A percentile compares a stretch with the other conserved stretches of the same genome.
phyloP scores from a whole-genome alignment of 164 flowering plant genomes.

The Stephania yunnanensis region DNA sequence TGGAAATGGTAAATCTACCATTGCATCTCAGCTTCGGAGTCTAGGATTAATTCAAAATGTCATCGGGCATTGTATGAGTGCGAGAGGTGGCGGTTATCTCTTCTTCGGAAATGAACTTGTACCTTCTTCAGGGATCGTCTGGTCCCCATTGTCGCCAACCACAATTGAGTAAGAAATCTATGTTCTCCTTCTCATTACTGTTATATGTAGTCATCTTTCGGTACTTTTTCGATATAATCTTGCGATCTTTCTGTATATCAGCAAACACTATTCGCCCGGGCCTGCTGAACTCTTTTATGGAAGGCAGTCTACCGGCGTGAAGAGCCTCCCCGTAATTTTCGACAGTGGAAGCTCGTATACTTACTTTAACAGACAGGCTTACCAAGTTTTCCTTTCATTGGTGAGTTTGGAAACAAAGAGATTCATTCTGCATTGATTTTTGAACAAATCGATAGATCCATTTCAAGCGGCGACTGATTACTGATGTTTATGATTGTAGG shows the following conservation, averaged over 20 bases:
- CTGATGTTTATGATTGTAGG: slow-evolving; percentile 30
- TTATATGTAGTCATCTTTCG: background rate
- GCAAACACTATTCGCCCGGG: slow-evolving; percentile 71
- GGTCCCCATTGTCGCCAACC: slow-evolving; percentile 69
- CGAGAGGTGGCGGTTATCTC: slow-evolving; percentile 66
- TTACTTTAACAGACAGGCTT: slow-evolving; percentile 57
- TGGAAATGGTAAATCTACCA: slow-evolving; percentile 66
- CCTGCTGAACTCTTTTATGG: slow-evolving; percentile 51
- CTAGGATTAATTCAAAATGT: slow-evolving; percentile 61
- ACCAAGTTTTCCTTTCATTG: slow-evolving; percentile 41
- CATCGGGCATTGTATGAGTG: slow-evolving; percentile 78
- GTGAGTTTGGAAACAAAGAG: slow-evolving; percentile 33
- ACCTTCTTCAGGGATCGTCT: slow-evolving; percentile 51
- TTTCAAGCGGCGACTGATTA: background rate
- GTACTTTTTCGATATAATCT: background rate
- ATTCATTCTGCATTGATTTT: no score
- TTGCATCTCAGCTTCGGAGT: slow-evolving; percentile 57
- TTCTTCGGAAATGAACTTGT: slow-evolving; percentile 73
- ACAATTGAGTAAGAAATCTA: slow-evolving; percentile 24
- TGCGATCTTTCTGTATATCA: background rate
- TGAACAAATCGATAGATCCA: background rate
- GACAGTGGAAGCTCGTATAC: slow-evolving; percentile 95
- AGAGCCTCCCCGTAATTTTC: slow-evolving; percentile 47
- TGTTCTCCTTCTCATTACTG: background rate
- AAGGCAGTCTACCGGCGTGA: slow-evolving; percentile 41